Evolutionary conservation across 1,284 basidiomycete genomes (phyloP).

Genomic region (Tylopilus orsonianus): DNA sequence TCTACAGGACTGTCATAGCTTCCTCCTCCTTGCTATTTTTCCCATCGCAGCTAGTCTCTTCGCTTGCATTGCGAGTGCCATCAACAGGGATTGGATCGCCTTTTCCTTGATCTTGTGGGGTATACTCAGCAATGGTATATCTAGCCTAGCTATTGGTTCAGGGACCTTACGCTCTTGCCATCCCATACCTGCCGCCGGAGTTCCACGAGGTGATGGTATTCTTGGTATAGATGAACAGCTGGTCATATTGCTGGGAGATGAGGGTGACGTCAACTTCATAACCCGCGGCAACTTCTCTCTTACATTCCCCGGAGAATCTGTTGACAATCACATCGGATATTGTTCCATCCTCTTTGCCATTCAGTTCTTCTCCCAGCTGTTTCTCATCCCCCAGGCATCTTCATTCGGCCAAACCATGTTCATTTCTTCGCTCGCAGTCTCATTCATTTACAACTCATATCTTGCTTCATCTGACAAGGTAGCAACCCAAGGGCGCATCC

Average conservation of each 20-base stretch:
- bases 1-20: constrained; percentile 6
- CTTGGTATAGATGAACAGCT: constrained; percentile 14
- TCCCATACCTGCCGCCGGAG: constrained; percentile 17
- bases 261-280: constrained; percentile 26
- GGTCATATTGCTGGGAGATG: constrained; percentile 19
- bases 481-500: constrained; percentile 20
- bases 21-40: constrained; percentile 13
- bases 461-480: constrained; percentile 28
- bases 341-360: constrained; percentile 24
- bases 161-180: constrained; percentile 21
- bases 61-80: constrained; percentile 20
- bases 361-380: constrained; percentile 28
- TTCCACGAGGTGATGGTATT: constrained; percentile 24
- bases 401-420: constrained; percentile 32
- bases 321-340: constrained; percentile 19
- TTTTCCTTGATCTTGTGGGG: constrained; percentile 29
- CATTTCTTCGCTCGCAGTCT: constrained; percentile 25
- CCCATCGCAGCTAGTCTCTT: constrained; percentile 22
- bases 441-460: constrained; percentile 26
- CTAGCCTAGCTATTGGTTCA: constrained; percentile 26
- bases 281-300: constrained; percentile 25
- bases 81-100: constrained; percentile 26
- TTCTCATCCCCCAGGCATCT: constrained; percentile 28
- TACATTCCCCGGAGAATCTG: constrained; percentile 10
- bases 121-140: constrained; percentile 27